Base-by-base conservation (phyloP, 2,329 filamentous ascomycete genomes). In the Ophiostoma novo-ulmi region DNA sequence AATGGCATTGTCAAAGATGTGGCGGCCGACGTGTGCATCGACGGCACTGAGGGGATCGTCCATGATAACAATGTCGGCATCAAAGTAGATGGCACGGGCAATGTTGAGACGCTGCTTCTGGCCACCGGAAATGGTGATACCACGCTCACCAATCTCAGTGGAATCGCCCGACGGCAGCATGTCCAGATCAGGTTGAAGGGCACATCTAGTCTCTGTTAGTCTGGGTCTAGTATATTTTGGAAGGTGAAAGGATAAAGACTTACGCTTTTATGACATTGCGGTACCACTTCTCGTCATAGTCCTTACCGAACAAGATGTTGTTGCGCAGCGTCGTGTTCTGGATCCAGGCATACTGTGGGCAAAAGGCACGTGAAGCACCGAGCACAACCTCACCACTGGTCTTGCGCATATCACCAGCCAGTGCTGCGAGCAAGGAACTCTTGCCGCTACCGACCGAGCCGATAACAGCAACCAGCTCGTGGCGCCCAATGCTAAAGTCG, bases 331-430 rank as follows among this genome's bases (percentile, higher is more conserved):
- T 92, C 0, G 93, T 85, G 76, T 98, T 98, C 77, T 98, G 94
- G 67, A 99, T 97, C 95, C 95, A 99, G 0, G 95, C 92, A 77
- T 97, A 97, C 78, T 99, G 94, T 0, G 94, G 94, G 74, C 95
- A 98, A 76, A 97, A 97, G 0, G 94, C 92, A 73, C 94, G 85
- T 3, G 88, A 89, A 0, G 92, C 92, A 58, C 94, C 92, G 75
- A 95, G 85, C 0, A 87, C 85, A 6, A 96, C 85, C 52, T 90
- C 85, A 13, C 93, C 93, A 3, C 81, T 82, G 0, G 91, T 96
- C 78, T 90, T 91, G 64, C 93, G 88, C 94, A 98, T 98, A 74
- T 98, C 94, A 35, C 95, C 94, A 0, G 94, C 94, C 65, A 99
- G 81, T 0, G 94, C 93, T 44, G 93, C 91, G 2, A 99, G 86